phyloP scores from a whole-genome alignment of 345 rosid genomes.

The Murraya koenigii region DNA sequence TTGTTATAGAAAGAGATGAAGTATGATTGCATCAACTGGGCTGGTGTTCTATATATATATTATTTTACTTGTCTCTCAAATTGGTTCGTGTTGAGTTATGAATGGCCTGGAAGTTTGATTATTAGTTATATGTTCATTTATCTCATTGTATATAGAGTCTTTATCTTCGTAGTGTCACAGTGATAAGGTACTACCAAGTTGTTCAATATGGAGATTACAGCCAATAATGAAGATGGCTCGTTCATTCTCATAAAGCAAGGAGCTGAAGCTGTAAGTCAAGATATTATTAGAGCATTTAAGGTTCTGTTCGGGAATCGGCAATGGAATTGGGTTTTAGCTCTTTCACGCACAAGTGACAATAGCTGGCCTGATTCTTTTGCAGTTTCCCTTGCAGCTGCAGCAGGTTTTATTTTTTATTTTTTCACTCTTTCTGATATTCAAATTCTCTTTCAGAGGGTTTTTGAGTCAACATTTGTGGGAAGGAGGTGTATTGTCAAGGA shows the following conservation, averaged over 20 bases:
- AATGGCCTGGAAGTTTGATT: not conserved
- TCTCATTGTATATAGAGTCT: not conserved
- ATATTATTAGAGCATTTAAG: not conserved
- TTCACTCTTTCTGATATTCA: not conserved
- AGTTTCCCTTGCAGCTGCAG: not conserved
- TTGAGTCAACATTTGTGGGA: constrained; percentile 74
- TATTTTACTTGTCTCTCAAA: not conserved
- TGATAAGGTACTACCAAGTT: not conserved
- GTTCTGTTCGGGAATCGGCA: not conserved
- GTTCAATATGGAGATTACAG: constrained; percentile 32
- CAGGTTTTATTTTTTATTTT: not conserved
- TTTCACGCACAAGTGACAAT: not conserved
- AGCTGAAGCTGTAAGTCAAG: constrained; percentile 69
- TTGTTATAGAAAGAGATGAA: not conserved
- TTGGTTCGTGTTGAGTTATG: not conserved
- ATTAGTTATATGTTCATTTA: not conserved
- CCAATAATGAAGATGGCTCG: constrained; percentile 24
- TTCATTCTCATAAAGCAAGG: constrained; percentile 67
- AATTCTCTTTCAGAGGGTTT: constrained; percentile 58
- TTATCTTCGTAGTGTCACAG: not conserved
- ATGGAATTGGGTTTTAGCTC: not conserved
- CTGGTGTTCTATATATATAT: not conserved
- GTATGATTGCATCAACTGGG: not conserved
- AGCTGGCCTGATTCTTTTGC: not conserved
- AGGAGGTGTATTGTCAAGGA: constrained; percentile 75